Evolutionary conservation across 345 rosid genomes (phyloP), one percentile per base, ranked within the genome.

Genomic region (Euphorbia pulcherrima): DNA sequence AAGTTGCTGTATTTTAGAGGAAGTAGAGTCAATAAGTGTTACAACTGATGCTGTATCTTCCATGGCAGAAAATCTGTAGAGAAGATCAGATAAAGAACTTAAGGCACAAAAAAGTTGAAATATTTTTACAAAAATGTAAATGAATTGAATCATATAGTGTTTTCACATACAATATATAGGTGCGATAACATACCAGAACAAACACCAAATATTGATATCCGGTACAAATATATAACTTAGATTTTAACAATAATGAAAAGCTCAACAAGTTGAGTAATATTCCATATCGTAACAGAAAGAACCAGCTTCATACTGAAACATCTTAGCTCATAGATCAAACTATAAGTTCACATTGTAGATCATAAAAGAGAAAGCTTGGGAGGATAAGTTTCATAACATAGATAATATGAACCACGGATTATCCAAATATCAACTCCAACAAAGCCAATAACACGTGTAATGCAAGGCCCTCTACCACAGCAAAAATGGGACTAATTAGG

Each of bases 1-100:
- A 83, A 95, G 99, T 80, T 95, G 97, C 67, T 87, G 92, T 74
- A 94, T 94, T 88, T 89, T 94, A 37, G 93, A 88, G 40, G 85
- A 74, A 14, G 99, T 87, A 11, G 97, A 88, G 77, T 83, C 97
- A 60, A 94, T 88, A 33, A 94, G 93, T 24, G 78, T 80, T 54
- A 87, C 90, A 78, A 87, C 96, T 37, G 93, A 87, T 47, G 58
- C 78, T 11, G 86, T 73, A 79, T 79, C 86, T 77, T 94, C 97
- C 99, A 94, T 94, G 57, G 71, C 52, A 28, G 71, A 72, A 73
- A 71, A 72, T 35, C 92, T 83, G 76, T 62, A 64, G 71, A 61
- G 62, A 33, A 60, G 27, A 27, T 18, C 18, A 21, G 48, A 52
- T 29, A 60, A 65, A 30, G 17, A 55, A 61, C 18, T 28, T 54